Evolutionary conservation across 305 asterid genomes (phyloP).

Genomic region (Lippia alba): DNA sequence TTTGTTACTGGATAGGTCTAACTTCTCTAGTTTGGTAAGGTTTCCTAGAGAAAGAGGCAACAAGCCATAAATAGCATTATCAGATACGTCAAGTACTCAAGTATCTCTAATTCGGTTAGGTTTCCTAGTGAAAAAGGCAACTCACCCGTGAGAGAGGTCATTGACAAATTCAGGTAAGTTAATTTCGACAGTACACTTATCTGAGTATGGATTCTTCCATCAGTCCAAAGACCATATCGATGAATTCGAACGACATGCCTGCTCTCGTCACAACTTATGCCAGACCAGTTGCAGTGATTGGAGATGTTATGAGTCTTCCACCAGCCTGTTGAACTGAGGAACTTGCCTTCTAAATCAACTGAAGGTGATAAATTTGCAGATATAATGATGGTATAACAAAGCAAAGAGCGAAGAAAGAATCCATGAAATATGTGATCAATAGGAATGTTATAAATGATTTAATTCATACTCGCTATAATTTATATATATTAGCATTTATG

Average conservation of each 20-base stretch:
- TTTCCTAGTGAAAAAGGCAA: constrained; percentile 17
- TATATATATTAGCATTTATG: no score
- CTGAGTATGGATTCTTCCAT: background rate
- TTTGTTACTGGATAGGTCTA: background rate
- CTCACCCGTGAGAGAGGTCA: background rate
- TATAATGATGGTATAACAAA: no score
- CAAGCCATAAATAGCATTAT: no score
- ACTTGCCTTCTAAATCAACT: background rate
- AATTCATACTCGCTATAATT: no score
- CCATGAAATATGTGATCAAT: background rate
- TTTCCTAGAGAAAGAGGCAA: constrained; percentile 16
- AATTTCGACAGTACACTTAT: background rate
- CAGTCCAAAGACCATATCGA: background rate
- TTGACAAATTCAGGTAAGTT: constrained; percentile 20
- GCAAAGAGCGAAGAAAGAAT: background rate
- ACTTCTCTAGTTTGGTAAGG: background rate
- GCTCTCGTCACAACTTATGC: constrained; percentile 2
- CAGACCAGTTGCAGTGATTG: background rate
- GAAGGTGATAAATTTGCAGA: background rate
- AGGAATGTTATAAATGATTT: background rate
- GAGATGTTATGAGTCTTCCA: background rate
- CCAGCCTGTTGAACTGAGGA: background rate
- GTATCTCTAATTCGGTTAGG: background rate
- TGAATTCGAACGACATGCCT: constrained; percentile 8
- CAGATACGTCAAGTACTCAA: background rate